phyloP scores from a whole-genome alignment of 2,329 filamentous ascomycete species.

The Fusarium miscanthi region DNA sequence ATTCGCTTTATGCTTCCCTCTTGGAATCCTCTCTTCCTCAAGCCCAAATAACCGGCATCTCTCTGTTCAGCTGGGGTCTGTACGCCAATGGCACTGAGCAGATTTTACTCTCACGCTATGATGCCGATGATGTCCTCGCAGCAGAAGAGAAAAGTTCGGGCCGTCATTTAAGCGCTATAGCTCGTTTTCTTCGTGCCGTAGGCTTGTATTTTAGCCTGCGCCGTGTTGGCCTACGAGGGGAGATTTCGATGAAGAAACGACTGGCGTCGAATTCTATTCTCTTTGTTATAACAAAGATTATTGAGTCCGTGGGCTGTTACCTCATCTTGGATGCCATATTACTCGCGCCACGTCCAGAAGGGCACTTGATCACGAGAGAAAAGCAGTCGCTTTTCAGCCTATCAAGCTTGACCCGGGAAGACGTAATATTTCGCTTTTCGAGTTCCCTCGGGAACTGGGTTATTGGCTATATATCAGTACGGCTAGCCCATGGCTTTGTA shows the following conservation, averaged over 20 bases:
- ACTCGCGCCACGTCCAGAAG: neutral
- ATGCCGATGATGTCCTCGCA: neutral
- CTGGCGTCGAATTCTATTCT: neutral
- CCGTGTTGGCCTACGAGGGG: neutral
- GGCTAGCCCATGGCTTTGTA: neutral
- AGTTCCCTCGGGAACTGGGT: neutral
- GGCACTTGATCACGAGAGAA: neutral
- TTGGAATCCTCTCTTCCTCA: neutral
- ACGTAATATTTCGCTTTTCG: neutral
- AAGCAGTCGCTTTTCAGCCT: neutral
- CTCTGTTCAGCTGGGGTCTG: neutral
- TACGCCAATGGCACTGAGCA: neutral
- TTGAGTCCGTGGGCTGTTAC: neutral
- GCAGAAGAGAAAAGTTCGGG: too few relatives aligned
- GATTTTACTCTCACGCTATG: neutral
- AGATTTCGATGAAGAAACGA: neutral
- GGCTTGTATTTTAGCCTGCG: neutral
- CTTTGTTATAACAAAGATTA: neutral
- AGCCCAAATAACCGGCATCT: neutral
- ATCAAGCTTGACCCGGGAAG: neutral
- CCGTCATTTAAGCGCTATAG: rapidly evolving
- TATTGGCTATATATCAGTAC: neutral
- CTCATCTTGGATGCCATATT: neutral
- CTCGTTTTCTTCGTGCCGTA: neutral
- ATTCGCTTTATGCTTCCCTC: neutral